Percentiles rank a stretch among this genome's conserved stretches.
phyloP scores from a whole-genome alignment of 1,284 basidiomycete species.

The Amanita bisporigera region DNA sequence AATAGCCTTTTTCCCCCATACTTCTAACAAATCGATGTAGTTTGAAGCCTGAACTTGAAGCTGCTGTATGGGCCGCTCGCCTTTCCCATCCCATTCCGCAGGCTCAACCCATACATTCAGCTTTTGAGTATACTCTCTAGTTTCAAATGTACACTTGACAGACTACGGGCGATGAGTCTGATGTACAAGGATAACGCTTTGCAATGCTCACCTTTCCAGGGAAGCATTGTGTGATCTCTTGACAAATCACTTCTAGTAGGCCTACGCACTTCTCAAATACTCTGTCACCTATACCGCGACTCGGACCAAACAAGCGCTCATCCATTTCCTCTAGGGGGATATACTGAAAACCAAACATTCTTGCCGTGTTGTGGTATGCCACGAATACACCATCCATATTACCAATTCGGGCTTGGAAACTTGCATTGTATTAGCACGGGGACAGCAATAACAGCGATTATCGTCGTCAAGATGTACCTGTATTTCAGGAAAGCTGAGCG shows the following conservation, averaged over 20 bases:
- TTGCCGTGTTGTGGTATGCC: constrained; percentile 92
- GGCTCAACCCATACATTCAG: constrained; percentile 76
- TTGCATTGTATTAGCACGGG: constrained; percentile 32
- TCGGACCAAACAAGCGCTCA: constrained; percentile 71
- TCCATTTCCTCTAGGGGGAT: constrained; percentile 91
- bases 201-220: constrained; percentile 63
- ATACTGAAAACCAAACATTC: constrained; percentile 96
- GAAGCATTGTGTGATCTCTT: constrained; percentile 67
- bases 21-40: constrained; percentile 40
- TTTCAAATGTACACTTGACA: constrained; percentile 65
- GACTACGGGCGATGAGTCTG: constrained; percentile 45
- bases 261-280: constrained; percentile 81
- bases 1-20: constrained; percentile 46
- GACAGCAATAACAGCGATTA: neutral
- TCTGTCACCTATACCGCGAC: constrained; percentile 62
- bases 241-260: constrained; percentile 74
- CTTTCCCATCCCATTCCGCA: constrained; percentile 50
- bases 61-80: constrained; percentile 47
- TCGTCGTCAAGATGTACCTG: constrained; percentile 47
- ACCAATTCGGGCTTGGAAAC: constrained; percentile 95
- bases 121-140: constrained; percentile 47
- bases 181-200: constrained; percentile 3
- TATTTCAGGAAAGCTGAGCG: constrained; percentile 97
- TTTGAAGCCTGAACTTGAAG: constrained; percentile 43
- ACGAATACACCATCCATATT: constrained; percentile 98